These are phyloP conservation scores for Datura wrightii DNA, from an alignment of 257 asterid species.

Conservation along the genomic window DNA sequence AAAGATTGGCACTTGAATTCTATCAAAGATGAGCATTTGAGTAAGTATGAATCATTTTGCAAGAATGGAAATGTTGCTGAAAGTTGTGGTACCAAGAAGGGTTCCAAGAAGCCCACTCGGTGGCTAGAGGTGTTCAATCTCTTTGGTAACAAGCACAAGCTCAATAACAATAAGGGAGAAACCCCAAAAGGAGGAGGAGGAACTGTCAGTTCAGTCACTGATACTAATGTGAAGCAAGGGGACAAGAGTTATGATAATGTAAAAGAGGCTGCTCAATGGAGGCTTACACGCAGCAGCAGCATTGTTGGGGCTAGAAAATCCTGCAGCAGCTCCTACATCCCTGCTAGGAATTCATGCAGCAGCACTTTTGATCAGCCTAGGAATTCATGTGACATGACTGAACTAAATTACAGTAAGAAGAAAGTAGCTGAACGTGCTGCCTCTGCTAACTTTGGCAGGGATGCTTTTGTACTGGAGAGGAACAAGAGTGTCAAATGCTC, in stretches of 20 bases:
- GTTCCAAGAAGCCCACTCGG: slow-evolving; percentile 56
- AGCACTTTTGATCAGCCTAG: slow-evolving; percentile 62
- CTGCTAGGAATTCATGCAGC: slow-evolving; percentile 57
- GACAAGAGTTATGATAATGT: slow-evolving; percentile 43
- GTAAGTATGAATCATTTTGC: slow-evolving; percentile 46
- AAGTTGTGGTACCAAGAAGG: slow-evolving; percentile 38
- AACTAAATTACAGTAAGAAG: slow-evolving; percentile 55
- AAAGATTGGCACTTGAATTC: slow-evolving; percentile 80
- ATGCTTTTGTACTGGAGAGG: slow-evolving; percentile 56
- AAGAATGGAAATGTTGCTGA: slow-evolving; percentile 44
- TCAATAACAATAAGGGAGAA: slow-evolving; percentile 44
- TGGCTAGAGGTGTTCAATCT: slow-evolving; percentile 75
- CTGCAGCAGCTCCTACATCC: slow-evolving; percentile 24
- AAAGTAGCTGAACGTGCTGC: slow-evolving; percentile 55
- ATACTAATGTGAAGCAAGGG: slow-evolving; percentile 42
- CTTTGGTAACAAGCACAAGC: slow-evolving; percentile 62
- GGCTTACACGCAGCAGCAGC: slow-evolving; percentile 66
- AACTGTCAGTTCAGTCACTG: slow-evolving; percentile 41
- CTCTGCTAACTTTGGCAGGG: slow-evolving; percentile 47
- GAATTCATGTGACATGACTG: slow-evolving; percentile 55
- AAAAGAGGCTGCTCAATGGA: slow-evolving; percentile 47
- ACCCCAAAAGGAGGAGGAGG: slow-evolving; percentile 38
- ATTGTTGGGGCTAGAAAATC: slow-evolving; percentile 58
- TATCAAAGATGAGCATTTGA: slow-evolving; percentile 47
- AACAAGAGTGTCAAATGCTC: slow-evolving; percentile 46